Evolutionary conservation across 805 yeast genomes (phyloP).

Genomic region (Peterozyma toletana): DNA sequence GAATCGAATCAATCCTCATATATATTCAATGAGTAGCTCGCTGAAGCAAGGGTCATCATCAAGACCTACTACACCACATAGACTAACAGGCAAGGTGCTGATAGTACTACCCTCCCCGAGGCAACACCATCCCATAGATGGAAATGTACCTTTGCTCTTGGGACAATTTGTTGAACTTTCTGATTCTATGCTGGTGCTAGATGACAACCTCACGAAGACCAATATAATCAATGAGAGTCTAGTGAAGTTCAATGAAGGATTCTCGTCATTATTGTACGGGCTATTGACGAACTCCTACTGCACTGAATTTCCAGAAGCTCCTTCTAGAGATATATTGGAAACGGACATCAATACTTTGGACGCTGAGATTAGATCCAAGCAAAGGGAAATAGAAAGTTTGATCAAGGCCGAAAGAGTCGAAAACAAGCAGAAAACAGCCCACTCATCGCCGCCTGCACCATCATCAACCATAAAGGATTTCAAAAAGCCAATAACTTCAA

Average conservation of each 20-base stretch:
- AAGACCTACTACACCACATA: slow-evolving; percentile 8
- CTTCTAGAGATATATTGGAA: not conserved
- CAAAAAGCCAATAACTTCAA: not conserved
- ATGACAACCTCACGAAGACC: slow-evolving; percentile 25
- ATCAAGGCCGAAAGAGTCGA: not conserved
- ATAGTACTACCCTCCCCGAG: slow-evolving; percentile 29
- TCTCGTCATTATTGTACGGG: slow-evolving; percentile 37
- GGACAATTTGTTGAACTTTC: slow-evolving; percentile 27
- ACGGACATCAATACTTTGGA: slow-evolving; percentile 1
- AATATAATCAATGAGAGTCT: slow-evolving; percentile 28
- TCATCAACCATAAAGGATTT: not conserved
- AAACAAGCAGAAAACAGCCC: not conserved
- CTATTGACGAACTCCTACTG: slow-evolving; percentile 38
- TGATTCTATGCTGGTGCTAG: slow-evolving; percentile 30
- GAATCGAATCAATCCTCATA: no score
- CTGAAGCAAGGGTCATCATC: slow-evolving; percentile 5
- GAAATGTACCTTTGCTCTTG: slow-evolving; percentile 24
- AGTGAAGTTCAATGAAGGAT: slow-evolving; percentile 32
- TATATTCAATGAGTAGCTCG: not conserved
- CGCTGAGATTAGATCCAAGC: not conserved
- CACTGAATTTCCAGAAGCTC: slow-evolving; percentile 23
- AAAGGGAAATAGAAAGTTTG: slow-evolving; percentile 1
- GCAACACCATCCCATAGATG: slow-evolving; percentile 31
- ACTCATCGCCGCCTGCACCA: not conserved
- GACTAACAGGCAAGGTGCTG: slow-evolving; percentile 18